Conservation (phyloP, 2,329 filamentous ascomycete species). For the Arthrinium puccinioides region DNA sequence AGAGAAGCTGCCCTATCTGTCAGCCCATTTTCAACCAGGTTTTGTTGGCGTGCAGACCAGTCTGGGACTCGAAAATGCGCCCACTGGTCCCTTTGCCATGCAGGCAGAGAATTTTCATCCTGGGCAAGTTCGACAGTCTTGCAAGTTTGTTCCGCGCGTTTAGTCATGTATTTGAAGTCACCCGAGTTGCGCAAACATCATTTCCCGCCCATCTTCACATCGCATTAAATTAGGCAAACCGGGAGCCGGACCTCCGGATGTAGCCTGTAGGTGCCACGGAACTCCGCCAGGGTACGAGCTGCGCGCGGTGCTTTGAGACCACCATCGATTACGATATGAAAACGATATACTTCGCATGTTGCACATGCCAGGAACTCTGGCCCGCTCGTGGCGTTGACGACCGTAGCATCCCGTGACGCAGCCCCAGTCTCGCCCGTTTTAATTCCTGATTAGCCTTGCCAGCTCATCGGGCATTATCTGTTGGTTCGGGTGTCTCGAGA, state of each 20-base stretch:
- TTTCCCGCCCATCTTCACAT: not conserved
- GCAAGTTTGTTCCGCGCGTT: no score
- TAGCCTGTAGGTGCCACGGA: not conserved
- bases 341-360: no score
- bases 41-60: not conserved
- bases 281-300: not conserved
- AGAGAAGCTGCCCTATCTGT: not conserved
- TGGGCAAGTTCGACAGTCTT: not conserved
- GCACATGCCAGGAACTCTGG: no score
- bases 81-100: slow-evolving; percentile 4
- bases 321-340: no score
- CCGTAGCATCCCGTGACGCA: no score
- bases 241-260: not conserved
- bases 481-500: no score
- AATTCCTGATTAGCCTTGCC: no score
- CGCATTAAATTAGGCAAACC: not conserved
- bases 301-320: no score
- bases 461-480: no score
- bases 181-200: not conserved
- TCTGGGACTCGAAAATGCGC: slow-evolving; percentile 1
- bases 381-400: no score
- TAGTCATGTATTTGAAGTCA: not conserved
- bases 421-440: no score
- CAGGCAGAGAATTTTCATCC: slow-evolving; percentile 2
- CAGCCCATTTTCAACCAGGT: not conserved